Base-by-base conservation (phyloP, 805 yeast species). In the Myxozyma neotropica region DNA sequence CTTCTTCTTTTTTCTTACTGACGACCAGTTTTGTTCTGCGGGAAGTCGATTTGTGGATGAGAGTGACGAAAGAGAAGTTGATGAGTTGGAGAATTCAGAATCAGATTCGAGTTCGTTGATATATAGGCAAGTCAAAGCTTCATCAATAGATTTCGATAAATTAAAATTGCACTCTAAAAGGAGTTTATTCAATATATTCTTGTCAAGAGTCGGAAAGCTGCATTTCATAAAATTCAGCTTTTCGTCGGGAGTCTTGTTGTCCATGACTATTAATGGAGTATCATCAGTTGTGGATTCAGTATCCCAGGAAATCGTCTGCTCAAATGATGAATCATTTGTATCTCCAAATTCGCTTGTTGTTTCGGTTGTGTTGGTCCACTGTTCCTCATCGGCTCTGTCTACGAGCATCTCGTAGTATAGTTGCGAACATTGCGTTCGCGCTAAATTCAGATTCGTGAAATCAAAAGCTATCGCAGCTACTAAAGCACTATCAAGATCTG, bases 401-500 rank as follows among this genome's bases (percentile, higher is more conserved):
- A 49, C 55, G 13, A 54, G 42, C 44, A 43, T 43, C 42, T 54
- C 62, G 31, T 26, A 44, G 21, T 42, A 58, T 13, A 53, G 26
- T 2, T 27, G 42, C 27, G 46, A 23, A 12, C 56, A 54, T 21
- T 43, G 55, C 17, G 29, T 46, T 12, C 61, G 47, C 23, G 63
- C 64, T 2, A 33, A 27, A 26, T 50, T 54, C 12, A 51, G 27
- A n/a, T 36, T 15, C 4, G 2, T 23, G 35, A 40, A 33, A 40
- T 59, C 64, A 13, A 23, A 31, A 5, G 59, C 49, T 2, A 59
- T 23, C n/a, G 64, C 54, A 12, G 61, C 64, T 10, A 59, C 58
- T 19, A 59, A 35, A 1, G 64, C 53, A 23, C 64, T 35, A 35
- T 59, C 64, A 1, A 59, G 54, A 21, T 49, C 55, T 21, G 58